phyloP scores from a whole-genome alignment of 495 filamentous ascomycete genomes.

The Cercophora scortea region DNA sequence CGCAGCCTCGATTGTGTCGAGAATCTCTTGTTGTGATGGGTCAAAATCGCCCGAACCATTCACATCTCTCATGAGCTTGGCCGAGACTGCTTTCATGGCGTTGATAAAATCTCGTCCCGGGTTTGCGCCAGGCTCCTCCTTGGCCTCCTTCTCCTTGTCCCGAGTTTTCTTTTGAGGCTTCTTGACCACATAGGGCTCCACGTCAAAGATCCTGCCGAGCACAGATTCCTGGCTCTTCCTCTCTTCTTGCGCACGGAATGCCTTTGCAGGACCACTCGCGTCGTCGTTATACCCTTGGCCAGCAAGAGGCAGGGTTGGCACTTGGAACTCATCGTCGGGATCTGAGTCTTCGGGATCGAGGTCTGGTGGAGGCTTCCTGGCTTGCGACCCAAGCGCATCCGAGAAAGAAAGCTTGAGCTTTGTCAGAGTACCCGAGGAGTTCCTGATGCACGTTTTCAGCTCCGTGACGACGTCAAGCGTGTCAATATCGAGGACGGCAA shows the following conservation, averaged over 20 bases:
- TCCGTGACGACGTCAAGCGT: conserved; percentile 46
- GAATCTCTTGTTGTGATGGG: conserved; percentile 24
- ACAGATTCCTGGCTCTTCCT: conserved; percentile 47
- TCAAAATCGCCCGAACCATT: conserved; percentile 20
- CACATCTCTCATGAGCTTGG: conserved; percentile 25
- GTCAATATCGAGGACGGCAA: conserved; percentile 51
- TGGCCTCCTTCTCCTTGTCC: conserved; percentile 20
- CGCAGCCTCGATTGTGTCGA: conserved; percentile 37
- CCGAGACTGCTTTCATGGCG: conserved; percentile 29
- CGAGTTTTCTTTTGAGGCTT: conserved; percentile 14
- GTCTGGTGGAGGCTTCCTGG: conserved; percentile 43
- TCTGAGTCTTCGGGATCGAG: conserved; percentile 45
- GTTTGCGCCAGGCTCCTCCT: conserved; percentile 13
- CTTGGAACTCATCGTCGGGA: conserved; percentile 37
- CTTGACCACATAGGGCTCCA: conserved; percentile 28
- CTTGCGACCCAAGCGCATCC: conserved; percentile 36
- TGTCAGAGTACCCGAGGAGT: conserved; percentile 41
- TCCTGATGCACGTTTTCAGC: conserved; percentile 43
- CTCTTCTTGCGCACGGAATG: conserved; percentile 39
- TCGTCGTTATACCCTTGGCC: conserved; percentile 14
- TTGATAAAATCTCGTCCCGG: conserved; percentile 32
- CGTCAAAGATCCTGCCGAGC: conserved; percentile 45
- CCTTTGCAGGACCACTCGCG: conserved; percentile 27
- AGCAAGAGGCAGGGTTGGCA: conserved; percentile 11
- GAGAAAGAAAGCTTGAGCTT: conserved; percentile 53